A percentile compares a stretch with the other conserved stretches of the same genome.
Conservation (phyloP, 345 rosid genomes). For the Melaleuca alternifolia region DNA sequence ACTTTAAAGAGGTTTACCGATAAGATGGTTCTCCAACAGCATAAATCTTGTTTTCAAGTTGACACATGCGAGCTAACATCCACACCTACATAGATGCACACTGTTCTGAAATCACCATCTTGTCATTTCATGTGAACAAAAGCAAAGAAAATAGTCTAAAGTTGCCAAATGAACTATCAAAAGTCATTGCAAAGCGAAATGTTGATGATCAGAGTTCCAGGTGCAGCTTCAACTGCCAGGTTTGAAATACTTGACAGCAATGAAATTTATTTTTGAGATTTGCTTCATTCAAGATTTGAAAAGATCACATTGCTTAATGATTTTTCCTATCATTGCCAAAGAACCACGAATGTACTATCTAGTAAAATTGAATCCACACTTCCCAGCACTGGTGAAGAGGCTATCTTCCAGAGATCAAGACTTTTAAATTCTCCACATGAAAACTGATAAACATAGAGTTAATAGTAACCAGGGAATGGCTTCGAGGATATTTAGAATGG, state of each 20-base stretch:
- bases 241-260: neutral
- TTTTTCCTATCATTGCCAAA: neutral
- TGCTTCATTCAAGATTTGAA: neutral
- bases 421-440: neutral
- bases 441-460: neutral
- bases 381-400: neutral
- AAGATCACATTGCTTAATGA: neutral
- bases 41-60: constrained; percentile 91
- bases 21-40: constrained; percentile 92
- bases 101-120: neutral
- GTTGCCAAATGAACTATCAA: neutral
- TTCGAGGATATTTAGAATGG: neutral
- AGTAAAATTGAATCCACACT: neutral
- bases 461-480: neutral
- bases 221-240: neutral
- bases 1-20: constrained; percentile 36
- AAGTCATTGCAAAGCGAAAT: neutral
- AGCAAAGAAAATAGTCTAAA: neutral
- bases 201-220: neutral
- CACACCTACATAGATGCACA: constrained; percentile 38
- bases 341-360: neutral
- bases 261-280: neutral
- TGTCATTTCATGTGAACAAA: neutral
- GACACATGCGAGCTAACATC: constrained; percentile 97
- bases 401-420: neutral